These are phyloP conservation scores for Coemansia erecta DNA, from an alignment of 192 early-diverging fungal genomes.

Conservation along the genomic window DNA sequence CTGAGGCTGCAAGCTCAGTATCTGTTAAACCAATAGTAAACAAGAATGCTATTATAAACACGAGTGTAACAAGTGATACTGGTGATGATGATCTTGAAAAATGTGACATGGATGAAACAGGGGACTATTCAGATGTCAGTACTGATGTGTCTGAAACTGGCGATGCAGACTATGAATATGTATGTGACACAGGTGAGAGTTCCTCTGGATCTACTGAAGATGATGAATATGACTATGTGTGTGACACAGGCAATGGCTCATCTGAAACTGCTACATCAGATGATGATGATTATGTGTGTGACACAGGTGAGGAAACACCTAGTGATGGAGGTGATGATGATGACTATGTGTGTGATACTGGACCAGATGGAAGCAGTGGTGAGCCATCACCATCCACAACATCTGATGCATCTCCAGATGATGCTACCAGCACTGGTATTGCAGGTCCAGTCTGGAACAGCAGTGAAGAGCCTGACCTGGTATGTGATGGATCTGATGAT, in stretches of 20 bases:
- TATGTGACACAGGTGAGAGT: background rate
- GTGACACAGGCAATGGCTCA: conserved; percentile 5
- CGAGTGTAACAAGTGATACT: background rate
- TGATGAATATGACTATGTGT: conserved; percentile 5
- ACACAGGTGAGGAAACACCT: conserved; percentile 6
- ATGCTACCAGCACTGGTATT: background rate
- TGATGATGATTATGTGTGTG: too few species aligned
- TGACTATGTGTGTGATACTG: background rate
- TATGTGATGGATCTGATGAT: background rate
- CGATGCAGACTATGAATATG: background rate
- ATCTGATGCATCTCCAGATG: background rate
- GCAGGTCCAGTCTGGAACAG: background rate
- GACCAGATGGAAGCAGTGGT: background rate
- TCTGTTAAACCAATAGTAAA: background rate
- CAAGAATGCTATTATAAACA: background rate
- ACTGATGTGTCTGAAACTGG: too few species aligned
- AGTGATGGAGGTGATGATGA: background rate
- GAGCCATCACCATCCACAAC: too few species aligned
- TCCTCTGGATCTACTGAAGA: background rate
- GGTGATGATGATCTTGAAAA: background rate
- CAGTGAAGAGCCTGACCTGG: conserved; percentile 1
- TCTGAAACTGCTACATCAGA: too few species aligned
- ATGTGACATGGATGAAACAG: background rate
- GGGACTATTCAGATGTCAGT: background rate
- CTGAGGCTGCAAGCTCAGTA: background rate